Conservation (phyloP, 345 rosid species). For the Syzygium oleosum region DNA sequence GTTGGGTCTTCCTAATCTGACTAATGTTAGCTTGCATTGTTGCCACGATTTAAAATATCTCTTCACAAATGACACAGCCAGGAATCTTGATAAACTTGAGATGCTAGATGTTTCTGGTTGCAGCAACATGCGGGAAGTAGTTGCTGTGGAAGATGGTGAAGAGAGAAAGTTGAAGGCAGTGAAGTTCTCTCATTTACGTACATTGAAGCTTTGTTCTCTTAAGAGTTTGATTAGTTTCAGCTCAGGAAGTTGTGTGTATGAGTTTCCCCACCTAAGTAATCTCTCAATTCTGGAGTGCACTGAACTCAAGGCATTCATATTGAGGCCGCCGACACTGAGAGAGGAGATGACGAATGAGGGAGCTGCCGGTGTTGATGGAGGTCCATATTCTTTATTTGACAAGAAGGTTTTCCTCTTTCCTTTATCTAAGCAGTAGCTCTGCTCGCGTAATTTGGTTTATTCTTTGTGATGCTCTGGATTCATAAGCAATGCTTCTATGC, state of each 20-base stretch:
- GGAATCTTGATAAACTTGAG: not conserved
- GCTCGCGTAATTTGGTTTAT: too few relatives aligned
- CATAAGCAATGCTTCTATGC: too few relatives aligned
- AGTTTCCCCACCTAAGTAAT: not conserved
- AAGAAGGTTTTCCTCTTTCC: too few relatives aligned
- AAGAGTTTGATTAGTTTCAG: not conserved
- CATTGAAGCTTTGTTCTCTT: not conserved
- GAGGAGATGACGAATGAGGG: too few relatives aligned
- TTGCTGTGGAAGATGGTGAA: not conserved
- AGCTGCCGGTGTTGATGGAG: too few relatives aligned
- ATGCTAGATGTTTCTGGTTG: fast-evolving
- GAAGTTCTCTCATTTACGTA: not conserved
- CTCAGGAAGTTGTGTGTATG: not conserved
- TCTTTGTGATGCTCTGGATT: too few relatives aligned
- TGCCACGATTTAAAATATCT: not conserved
- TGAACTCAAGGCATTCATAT: too few relatives aligned
- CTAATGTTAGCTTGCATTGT: fast-evolving
- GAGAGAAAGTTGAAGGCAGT: not conserved
- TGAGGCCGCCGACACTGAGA: too few relatives aligned
- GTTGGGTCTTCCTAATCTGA: not conserved
- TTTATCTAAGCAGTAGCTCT: too few relatives aligned
- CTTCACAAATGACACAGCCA: not conserved
- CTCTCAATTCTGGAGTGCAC: too few relatives aligned
- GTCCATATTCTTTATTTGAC: too few relatives aligned
- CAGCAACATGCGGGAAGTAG: not conserved